These are phyloP conservation scores for Pythium myriotylum DNA, from an alignment of 352 stramenopile genomes.

Conservation along the genomic window DNA sequence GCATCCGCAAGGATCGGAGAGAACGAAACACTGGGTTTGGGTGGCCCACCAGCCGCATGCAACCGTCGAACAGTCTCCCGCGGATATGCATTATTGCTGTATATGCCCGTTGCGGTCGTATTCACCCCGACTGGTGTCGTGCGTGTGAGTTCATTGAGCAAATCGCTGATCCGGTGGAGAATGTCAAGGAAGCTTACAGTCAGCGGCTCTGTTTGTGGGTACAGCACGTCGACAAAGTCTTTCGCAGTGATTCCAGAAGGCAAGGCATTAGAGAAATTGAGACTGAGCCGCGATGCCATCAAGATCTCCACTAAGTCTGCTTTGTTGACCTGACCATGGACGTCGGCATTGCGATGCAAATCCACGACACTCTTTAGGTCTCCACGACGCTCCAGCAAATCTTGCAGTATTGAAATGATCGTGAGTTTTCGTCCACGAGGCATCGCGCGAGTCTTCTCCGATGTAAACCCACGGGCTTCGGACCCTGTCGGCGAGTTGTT, in stretches of 20 bases:
- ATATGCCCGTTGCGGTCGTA: constrained; percentile 21
- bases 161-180: constrained; percentile 58
- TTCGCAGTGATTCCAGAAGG: constrained; percentile 40
- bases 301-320: constrained; percentile 68
- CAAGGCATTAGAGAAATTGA: constrained; percentile 48
- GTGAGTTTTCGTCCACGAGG: constrained; percentile 30
- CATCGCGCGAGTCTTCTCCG: constrained; percentile 15
- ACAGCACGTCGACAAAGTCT: constrained; percentile 69
- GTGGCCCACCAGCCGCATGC: constrained; percentile 29
- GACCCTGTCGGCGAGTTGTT: constrained; percentile 8
- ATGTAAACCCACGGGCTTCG: constrained; percentile 24
- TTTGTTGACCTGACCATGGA: constrained; percentile 61
- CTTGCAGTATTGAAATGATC: constrained; percentile 61
- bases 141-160: constrained; percentile 51
- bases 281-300: constrained; percentile 55
- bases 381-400: constrained; percentile 67
- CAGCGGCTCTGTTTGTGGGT: constrained; percentile 31
- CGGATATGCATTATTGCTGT: constrained; percentile 34
- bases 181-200: constrained; percentile 61
- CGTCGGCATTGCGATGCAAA: constrained; percentile 56
- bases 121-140: constrained; percentile 8
- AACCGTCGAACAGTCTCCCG: constrained; percentile 43
- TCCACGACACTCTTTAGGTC: constrained; percentile 78
- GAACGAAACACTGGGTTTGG: constrained; percentile 26
- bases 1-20: constrained; percentile 17